These are phyloP conservation scores for Trypanosoma theileri DNA, from an alignment of 208 protist species.

Conservation along the genomic window DNA sequence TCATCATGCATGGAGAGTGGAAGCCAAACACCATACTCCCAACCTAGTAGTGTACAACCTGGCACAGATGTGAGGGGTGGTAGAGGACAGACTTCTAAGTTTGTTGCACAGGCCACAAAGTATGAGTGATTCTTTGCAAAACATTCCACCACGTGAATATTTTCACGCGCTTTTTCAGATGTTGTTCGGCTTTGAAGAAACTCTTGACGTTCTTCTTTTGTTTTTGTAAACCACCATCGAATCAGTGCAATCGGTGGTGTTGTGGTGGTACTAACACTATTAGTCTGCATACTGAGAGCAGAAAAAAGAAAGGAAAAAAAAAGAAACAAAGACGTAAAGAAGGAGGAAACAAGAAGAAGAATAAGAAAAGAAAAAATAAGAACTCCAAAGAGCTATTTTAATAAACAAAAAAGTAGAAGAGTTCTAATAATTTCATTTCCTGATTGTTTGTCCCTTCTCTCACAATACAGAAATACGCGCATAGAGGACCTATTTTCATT, in stretches of 20 bases:
- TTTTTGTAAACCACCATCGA: constrained; percentile 73
- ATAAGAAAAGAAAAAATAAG: constrained; percentile 6
- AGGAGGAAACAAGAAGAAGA: not conserved
- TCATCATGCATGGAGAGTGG: constrained; percentile 16
- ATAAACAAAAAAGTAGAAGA: constrained; percentile 2
- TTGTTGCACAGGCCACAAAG: constrained; percentile 50
- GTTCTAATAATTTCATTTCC: too few relatives aligned
- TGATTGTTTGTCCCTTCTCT: too few relatives aligned
- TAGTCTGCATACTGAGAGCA: constrained; percentile 1
- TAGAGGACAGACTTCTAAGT: constrained; percentile 35
- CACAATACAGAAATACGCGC: too few relatives aligned
- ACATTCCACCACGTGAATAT: constrained; percentile 51
- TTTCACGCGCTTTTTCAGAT: constrained; percentile 42
- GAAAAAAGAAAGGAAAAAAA: not conserved
- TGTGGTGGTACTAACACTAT: not conserved
- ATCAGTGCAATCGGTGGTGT: constrained; percentile 29
- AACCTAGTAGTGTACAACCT: not conserved
- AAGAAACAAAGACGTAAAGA: constrained; percentile 12
- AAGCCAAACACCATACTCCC: constrained; percentile 13
- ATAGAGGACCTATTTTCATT: too few relatives aligned
- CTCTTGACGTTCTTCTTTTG: constrained; percentile 45
- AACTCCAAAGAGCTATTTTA: not conserved
- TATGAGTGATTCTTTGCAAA: constrained; percentile 64
- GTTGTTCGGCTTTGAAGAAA: constrained; percentile 53
- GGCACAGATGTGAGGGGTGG: constrained; percentile 19